Percentiles rank a stretch among this genome's conserved stretches.
phyloP scores from a whole-genome alignment of 257 asterid species.

The Euphrasia confusa region DNA sequence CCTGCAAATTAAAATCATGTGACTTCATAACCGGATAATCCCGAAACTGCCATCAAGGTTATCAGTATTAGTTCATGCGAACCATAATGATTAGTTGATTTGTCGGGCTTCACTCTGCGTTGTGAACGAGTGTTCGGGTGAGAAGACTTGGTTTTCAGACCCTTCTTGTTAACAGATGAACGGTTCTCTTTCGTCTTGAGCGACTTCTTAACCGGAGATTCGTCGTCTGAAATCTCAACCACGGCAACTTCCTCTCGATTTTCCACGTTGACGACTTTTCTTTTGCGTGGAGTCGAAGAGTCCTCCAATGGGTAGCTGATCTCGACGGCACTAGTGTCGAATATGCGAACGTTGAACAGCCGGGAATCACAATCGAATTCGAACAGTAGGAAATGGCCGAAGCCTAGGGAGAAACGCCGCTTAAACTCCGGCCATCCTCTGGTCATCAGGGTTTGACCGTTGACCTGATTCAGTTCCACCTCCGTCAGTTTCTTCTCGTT shows the following conservation, averaged over 20 bases:
- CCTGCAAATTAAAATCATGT: not conserved
- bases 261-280: no score
- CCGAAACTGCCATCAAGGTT: not conserved
- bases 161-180: not conserved
- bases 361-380: no score
- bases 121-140: not conserved
- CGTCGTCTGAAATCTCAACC: no score
- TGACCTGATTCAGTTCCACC: constrained; percentile 25
- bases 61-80: not conserved
- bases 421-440: constrained; percentile 44
- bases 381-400: constrained; percentile 32
- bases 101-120: not conserved
- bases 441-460: constrained; percentile 29
- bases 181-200: not conserved
- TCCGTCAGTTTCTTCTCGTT: constrained; percentile 24
- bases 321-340: no score
- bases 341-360: no score
- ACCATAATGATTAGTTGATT: not conserved
- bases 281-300: no score
- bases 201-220: not conserved
- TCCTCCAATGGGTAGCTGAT: no score
- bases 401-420: constrained; percentile 23
- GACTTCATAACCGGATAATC: not conserved
- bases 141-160: not conserved
- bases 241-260: no score